Base-by-base conservation (phyloP, 441 rosid genomes). In the Biscutella laevigata region DNA sequence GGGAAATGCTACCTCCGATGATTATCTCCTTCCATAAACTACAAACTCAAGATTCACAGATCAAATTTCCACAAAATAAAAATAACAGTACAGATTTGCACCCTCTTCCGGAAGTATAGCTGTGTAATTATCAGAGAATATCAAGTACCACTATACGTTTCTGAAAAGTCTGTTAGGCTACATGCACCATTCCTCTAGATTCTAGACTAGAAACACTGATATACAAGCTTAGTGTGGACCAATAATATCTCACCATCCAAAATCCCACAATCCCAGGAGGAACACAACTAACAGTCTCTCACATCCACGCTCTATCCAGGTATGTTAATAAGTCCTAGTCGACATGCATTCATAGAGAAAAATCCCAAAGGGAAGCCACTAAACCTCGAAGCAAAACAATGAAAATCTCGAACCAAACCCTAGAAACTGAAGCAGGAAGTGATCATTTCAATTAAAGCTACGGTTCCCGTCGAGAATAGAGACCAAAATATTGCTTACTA, bases 1-100 rank as follows among this genome's bases (percentile, higher is more conserved):
- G 69, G 67, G 60, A 71, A 68, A 53, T 32, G 59, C 83, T 80
- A 83, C 45, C 64, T 54, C 57, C 43, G 54, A 4, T 33, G 56
- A 51, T 60, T 62, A 10, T 47, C 42, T 47, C 64, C 71, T 74
- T 77, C 85, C 91, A 87, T 79, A 67, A 67, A 84, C 70, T 71
- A 67, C 58, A 69, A 56, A 61, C n/a, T 11, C 39, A 67, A 53
- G 21, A 53, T 34, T 32, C 8, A 48, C 14, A 61, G 2, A 27
- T 50, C 67, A 67, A 26, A 41, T 60, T 25, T 46, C 61, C 37
- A 15, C 54, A 37, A 28, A 26, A 3, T 16, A 22, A n/a, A 35
- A 46, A 35, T 3, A 35, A 26, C 32, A 42, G 11, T 28, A 10
- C 24, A 1, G 29, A n/a, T 9, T 7, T 42, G 22, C 25, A 25